Base-by-base conservation (phyloP, 2,329 filamentous ascomycete genomes). In the Sordariomycetes sp. region DNA sequence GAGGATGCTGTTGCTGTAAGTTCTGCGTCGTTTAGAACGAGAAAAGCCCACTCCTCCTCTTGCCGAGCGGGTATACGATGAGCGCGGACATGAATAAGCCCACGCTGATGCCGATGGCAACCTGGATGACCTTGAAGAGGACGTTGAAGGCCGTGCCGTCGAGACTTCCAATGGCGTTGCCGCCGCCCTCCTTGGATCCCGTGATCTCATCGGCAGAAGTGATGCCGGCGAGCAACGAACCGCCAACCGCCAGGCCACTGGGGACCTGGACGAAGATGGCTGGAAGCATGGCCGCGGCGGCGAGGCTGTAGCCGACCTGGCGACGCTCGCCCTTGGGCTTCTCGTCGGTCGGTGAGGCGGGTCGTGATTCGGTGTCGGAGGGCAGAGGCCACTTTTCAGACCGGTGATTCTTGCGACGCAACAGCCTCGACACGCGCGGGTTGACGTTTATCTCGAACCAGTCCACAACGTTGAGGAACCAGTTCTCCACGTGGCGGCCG, bases 281-380 rank as follows among this genome's bases (percentile, higher is more conserved):
- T 0, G 87, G 87, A 8, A 94, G 62, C 68, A 94, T 85, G 2
- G 84, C 82, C 0, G 86, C 85, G 0, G 86, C 86, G 0, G 87
- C 87, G 3, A 94, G 72, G 2, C 82, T 83, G 51, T 88, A 86
- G 10, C 81, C 77, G 6, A 76, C 59, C 6, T 64, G 57, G 6
- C 66, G 54, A n/a, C 58, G 48, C 41, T 56, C 48, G 38, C 50
- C 30, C 32, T 42, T 44, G 14, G 46, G 39, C 26, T 46, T 48
- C 10, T 39, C 40, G 4, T 42, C 38, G 17, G 46, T 21, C 1
- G 47, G 42, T 2, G 23, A 33, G 4, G 30, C 43, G 1, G 51
- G 47, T 4, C 48, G 46, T 3, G 56, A 53, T 18, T 61, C 58
- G 12, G 52, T 45, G 21, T 61, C 58, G 2, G 51, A 49, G 0